A percentile compares a stretch with the other conserved stretches of the same genome.
phyloP scores from a whole-genome alignment of 2,329 filamentous ascomycete species.

The Xylaria sp. region DNA sequence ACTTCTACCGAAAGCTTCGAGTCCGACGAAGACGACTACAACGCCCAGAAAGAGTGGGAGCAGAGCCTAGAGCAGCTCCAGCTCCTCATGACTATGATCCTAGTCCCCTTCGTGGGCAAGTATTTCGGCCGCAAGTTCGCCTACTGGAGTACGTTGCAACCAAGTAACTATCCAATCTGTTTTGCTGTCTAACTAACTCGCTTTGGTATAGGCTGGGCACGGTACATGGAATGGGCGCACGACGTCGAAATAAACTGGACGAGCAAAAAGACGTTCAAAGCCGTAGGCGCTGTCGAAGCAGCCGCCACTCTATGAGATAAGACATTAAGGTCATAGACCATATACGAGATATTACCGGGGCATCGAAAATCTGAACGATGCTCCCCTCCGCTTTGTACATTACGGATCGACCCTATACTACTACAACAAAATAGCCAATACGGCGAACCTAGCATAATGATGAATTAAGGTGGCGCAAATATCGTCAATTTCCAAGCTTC shows the following conservation, averaged over 20 bases:
- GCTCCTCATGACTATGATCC: conserved; percentile 88
- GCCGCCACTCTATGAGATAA: conserved; percentile 52
- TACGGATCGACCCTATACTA: not conserved
- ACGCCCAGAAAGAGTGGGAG: conserved; percentile 95
- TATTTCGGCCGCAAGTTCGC: conserved; percentile 94
- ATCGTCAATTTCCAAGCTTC: not conserved
- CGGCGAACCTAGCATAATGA: not conserved
- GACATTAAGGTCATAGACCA: not conserved
- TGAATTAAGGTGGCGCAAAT: not conserved
- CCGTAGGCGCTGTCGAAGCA: conserved; percentile 67
- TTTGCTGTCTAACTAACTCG: conserved; percentile 19
- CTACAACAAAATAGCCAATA: not conserved
- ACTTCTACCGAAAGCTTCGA: conserved; percentile 56
- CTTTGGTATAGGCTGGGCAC: conserved; percentile 76
- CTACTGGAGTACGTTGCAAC: conserved; percentile 81
- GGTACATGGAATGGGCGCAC: conserved; percentile 95
- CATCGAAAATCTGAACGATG: not conserved
- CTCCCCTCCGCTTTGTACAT: not conserved
- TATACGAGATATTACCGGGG: not conserved
- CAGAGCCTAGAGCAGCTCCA: conserved; percentile 93
- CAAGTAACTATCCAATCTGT: not conserved
- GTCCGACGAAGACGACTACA: conserved; percentile 70
- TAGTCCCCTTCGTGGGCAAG: conserved; percentile 93
- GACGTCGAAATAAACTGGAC: conserved; percentile 72
- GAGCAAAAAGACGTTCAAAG: conserved; percentile 67